Conservation (phyloP, 257 asterid species). For the Nyctanthes arbortristis region DNA sequence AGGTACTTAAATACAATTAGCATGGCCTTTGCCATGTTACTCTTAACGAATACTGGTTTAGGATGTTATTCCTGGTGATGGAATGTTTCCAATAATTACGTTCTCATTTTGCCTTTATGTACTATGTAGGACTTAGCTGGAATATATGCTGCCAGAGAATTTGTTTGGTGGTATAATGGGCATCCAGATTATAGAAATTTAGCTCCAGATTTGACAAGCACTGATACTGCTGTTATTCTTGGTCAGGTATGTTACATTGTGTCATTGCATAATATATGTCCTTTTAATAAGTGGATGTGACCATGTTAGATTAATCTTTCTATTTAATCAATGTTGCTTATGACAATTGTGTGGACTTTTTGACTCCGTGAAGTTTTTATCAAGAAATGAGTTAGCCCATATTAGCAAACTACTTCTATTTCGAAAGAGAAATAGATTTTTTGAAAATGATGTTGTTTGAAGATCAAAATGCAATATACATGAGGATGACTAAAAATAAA, state of each 20-base stretch:
- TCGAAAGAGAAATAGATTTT: no score
- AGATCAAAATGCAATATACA: constrained; percentile 3
- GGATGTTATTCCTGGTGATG: constrained; percentile 4
- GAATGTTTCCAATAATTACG: constrained; percentile 1
- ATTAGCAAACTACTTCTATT: no score
- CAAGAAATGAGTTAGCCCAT: not conserved
- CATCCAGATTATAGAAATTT: constrained; percentile 83
- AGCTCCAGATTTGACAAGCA: constrained; percentile 71
- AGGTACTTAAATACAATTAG: constrained; percentile 44
- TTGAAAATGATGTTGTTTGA: constrained; percentile 12
- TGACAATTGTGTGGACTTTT: not conserved
- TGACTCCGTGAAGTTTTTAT: not conserved
- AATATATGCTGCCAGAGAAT: constrained; percentile 81
- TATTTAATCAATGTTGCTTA: not conserved
- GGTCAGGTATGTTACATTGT: constrained; percentile 70
- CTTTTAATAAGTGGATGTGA: not conserved
- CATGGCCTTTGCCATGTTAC: not conserved
- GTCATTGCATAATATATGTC: not conserved
- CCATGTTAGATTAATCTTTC: constrained; percentile 12
- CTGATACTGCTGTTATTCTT: constrained; percentile 81
- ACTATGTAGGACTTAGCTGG: constrained; percentile 58
- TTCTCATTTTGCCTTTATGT: constrained; percentile 11
- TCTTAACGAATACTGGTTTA: not conserved
- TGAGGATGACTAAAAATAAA: not conserved
- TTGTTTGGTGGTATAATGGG: constrained; percentile 98